phyloP scores from a whole-genome alignment of 2,329 filamentous ascomycete genomes.

The Sporothrix inflata region DNA sequence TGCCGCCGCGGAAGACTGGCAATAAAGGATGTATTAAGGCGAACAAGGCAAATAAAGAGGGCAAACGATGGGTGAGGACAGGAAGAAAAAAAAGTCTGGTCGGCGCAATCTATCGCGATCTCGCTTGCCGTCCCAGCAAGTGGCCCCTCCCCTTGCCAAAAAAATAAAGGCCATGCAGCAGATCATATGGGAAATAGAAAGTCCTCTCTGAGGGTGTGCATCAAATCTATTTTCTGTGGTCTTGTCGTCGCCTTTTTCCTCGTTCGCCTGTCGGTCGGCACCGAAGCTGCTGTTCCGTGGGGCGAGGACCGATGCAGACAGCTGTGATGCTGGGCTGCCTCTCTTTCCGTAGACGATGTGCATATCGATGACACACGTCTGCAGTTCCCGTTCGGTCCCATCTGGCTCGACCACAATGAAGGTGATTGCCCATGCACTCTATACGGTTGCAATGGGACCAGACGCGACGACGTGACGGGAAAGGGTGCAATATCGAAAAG shows the following conservation, averaged over 20 bases:
- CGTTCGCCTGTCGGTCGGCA: conserved; percentile 19
- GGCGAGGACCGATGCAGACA: background rate
- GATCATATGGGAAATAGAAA: conserved; percentile 21
- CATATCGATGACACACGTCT: background rate
- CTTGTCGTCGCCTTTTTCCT: background rate
- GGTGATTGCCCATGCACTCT: background rate
- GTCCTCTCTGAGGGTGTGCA: background rate
- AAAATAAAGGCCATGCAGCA: conserved; percentile 2
- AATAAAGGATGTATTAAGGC: background rate
- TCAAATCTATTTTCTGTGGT: background rate
- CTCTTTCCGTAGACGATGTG: too few species aligned
- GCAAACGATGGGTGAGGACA: background rate
- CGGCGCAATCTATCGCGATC: conserved; percentile 21
- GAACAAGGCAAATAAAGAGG: background rate
- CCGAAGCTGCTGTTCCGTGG: conserved; percentile 12
- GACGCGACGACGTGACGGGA: background rate
- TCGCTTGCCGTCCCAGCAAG: conserved; percentile 10
- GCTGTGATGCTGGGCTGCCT: conserved; percentile 5
- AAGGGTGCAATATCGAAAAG: conserved; percentile 15
- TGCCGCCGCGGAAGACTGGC: background rate
- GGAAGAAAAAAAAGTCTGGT: background rate
- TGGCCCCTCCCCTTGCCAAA: background rate
- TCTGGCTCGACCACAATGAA: background rate
- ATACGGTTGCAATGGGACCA: background rate
- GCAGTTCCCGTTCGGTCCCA: conserved; percentile 1